Percentiles rank a stretch among this genome's conserved stretches.
Evolutionary conservation across 140 eudicot genomes (phyloP).

Genomic region (Ambrosia hybrid): DNA sequence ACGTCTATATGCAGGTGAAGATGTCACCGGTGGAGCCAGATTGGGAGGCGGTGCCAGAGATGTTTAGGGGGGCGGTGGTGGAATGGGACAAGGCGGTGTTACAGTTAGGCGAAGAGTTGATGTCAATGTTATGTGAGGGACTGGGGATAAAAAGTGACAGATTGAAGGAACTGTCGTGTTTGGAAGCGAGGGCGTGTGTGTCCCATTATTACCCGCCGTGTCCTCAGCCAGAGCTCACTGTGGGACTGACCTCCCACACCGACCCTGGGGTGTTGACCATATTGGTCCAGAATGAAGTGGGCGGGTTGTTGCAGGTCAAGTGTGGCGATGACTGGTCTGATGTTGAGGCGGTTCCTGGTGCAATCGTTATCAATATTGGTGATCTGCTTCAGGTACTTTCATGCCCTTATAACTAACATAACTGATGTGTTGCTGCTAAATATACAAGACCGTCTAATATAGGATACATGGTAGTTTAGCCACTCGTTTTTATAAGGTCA

Average conservation of each 20-base stretch:
- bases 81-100: slow-evolving; percentile 55
- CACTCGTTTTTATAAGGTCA: too few species aligned
- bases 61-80: slow-evolving; percentile 33
- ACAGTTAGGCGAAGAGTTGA: slow-evolving; percentile 42
- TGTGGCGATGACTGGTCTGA: slow-evolving; percentile 63
- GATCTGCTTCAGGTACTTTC: slow-evolving; percentile 76
- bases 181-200: slow-evolving; percentile 45
- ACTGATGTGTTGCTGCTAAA: too few species aligned
- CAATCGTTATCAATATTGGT: slow-evolving; percentile 66
- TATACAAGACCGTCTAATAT: too few species aligned
- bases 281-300: slow-evolving; percentile 66
- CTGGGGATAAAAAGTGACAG: slow-evolving; percentile 38
- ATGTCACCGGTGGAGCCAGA: slow-evolving; percentile 36
- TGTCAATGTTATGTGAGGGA: slow-evolving; percentile 61
- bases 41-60: slow-evolving; percentile 46
- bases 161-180: slow-evolving; percentile 55
- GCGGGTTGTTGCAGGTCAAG: slow-evolving; percentile 72
- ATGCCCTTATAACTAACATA: too few species aligned
- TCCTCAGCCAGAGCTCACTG: slow-evolving; percentile 67
- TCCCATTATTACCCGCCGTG: slow-evolving; percentile 68
- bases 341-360: slow-evolving; percentile 69
- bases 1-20: slow-evolving; percentile 18
- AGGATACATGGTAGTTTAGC: too few species aligned
- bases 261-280: slow-evolving; percentile 68
- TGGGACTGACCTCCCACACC: slow-evolving; percentile 60